These are phyloP conservation scores for Metschnikowia borealis DNA, from an alignment of 805 yeast species.

Conservation along the genomic window DNA sequence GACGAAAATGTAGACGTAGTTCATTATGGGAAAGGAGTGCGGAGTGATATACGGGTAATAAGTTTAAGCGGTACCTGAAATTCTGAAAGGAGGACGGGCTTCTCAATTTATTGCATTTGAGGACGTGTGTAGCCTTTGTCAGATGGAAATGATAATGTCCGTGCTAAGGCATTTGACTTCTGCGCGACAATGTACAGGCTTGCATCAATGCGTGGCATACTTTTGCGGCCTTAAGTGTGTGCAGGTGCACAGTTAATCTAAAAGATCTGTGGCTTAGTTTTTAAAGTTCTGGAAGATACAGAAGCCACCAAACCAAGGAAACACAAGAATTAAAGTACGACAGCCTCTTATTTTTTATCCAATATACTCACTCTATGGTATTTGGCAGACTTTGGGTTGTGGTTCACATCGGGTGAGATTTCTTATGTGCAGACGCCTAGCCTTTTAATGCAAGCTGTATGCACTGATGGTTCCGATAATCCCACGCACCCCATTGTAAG, in stretches of 20 bases:
- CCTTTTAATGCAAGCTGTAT: not conserved
- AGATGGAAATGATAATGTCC: constrained; percentile 2
- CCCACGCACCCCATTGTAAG: not conserved
- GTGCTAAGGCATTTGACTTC: not conserved
- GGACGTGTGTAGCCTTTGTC: not conserved
- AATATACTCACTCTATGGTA: too few species aligned
- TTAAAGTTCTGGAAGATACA: too few species aligned
- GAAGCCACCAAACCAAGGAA: too few species aligned
- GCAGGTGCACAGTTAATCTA: not conserved
- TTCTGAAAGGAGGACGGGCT: not conserved
- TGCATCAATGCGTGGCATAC: not conserved
- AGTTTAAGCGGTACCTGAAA: not conserved
- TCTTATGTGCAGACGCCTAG: constrained; percentile 2
- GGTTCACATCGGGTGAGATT: not conserved
- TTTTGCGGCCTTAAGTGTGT: not conserved
- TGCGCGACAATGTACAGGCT: not conserved
- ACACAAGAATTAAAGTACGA: not conserved
- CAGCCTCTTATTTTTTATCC: too few species aligned
- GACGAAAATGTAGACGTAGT: constrained; percentile 1
- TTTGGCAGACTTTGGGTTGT: not conserved
- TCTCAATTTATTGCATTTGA: not conserved
- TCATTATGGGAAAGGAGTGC: not conserved
- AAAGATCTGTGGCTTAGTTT: not conserved
- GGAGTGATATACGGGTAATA: not conserved
- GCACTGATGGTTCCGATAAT: constrained; percentile 4